Conservation (phyloP, 2,329 filamentous ascomycete species). For the Lizonia empirigonia region DNA sequence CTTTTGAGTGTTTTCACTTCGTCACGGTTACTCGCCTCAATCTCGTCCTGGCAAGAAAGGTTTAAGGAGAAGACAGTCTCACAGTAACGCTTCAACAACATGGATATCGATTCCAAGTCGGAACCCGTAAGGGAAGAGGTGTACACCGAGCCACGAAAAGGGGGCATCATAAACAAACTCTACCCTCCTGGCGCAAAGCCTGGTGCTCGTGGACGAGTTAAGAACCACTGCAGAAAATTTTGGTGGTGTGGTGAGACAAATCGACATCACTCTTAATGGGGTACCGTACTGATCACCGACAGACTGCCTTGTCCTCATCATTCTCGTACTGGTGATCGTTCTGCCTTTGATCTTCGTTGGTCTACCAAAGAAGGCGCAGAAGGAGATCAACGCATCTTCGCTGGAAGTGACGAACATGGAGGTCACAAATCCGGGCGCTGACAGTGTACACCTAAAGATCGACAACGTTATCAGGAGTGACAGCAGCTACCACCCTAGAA, state of each 20-base stretch:
- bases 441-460: conserved; percentile 57
- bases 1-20: not conserved
- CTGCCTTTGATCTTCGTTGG: conserved; percentile 64
- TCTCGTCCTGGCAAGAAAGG: not conserved
- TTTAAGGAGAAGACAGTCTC: not conserved
- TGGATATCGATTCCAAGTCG: conserved; percentile 32
- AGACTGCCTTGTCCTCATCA: conserved; percentile 56
- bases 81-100: conserved; percentile 14
- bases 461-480: conserved; percentile 54
- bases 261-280: not conserved
- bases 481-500: conserved; percentile 59
- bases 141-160: conserved; percentile 25
- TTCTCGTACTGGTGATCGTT: conserved; percentile 61
- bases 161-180: conserved; percentile 41
- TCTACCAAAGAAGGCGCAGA: conserved; percentile 64
- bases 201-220: conserved; percentile 39
- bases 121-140: conserved; percentile 20
- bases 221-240: conserved; percentile 47
- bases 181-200: conserved; percentile 43
- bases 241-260: conserved; percentile 47
- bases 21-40: not conserved
- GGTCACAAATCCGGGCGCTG: conserved; percentile 57
- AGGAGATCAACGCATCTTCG: conserved; percentile 58
- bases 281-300: conserved; percentile 7
- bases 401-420: conserved; percentile 58